These are phyloP conservation scores for Poronia punctata DNA, from an alignment of 495 filamentous ascomycete genomes.

Conservation along the genomic window DNA sequence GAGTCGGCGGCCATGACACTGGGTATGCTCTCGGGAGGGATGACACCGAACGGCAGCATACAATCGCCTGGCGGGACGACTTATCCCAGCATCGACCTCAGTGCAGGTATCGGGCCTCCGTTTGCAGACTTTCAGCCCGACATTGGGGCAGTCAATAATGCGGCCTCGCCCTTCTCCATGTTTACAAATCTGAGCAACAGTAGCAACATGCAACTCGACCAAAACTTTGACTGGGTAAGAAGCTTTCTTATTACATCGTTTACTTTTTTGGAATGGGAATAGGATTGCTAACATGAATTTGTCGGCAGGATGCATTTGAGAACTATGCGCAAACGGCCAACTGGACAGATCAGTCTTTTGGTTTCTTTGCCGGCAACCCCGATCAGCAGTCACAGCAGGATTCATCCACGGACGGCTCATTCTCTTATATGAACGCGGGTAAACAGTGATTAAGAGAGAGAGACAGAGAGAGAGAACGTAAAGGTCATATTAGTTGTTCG, in stretches of 20 bases:
- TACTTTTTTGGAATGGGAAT: background rate
- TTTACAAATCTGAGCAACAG: slow-evolving; percentile 39
- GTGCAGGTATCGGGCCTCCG: slow-evolving; percentile 7
- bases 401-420: slow-evolving; percentile 18
- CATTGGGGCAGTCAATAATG: slow-evolving; percentile 40
- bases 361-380: slow-evolving; percentile 38
- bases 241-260: background rate
- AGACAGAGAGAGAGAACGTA: too few relatives aligned
- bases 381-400: slow-evolving; percentile 31
- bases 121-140: slow-evolving; percentile 45
- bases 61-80: slow-evolving; percentile 33
- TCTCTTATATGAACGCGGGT: slow-evolving; percentile 18
- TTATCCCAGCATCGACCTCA: slow-evolving; percentile 29
- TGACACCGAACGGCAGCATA: slow-evolving; percentile 49
- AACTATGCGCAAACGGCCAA: slow-evolving; percentile 43
- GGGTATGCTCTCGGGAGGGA: slow-evolving; percentile 66
- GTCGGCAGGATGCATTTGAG: slow-evolving; percentile 38
- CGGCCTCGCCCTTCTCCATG: slow-evolving; percentile 50
- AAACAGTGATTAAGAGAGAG: too few relatives aligned
- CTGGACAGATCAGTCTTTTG: slow-evolving; percentile 39
- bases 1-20: slow-evolving; percentile 77
- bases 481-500: too few relatives aligned
- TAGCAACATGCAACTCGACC: slow-evolving; percentile 32
- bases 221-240: slow-evolving; percentile 75
- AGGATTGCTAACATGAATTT: slow-evolving; percentile 5